Evolutionary conservation across 768 basidiomycete genomes (phyloP).

Genomic region (Paxillus involutus): DNA sequence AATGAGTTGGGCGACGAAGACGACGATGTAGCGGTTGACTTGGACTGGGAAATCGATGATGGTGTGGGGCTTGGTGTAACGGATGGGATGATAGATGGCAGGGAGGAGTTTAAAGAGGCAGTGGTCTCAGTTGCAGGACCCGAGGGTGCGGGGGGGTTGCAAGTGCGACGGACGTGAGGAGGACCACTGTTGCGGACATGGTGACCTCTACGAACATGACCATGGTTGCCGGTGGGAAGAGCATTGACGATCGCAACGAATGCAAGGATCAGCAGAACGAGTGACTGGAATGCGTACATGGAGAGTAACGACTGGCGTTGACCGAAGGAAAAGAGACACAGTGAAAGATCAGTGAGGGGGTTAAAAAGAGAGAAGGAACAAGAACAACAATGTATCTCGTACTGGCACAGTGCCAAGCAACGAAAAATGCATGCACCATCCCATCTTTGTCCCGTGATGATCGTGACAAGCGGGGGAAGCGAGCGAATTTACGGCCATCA

Average conservation of each 20-base stretch:
- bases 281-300: constrained; percentile 28
- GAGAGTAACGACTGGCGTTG: constrained; percentile 3
- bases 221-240: background rate
- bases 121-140: background rate
- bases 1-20: constrained; percentile 15
- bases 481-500: too few species aligned
- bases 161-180: background rate
- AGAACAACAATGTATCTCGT: background rate
- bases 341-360: constrained; percentile 8
- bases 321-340: background rate
- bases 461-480: background rate
- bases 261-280: constrained; percentile 24
- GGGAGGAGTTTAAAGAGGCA: background rate
- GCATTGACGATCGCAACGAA: constrained; percentile 24
- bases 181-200: background rate
- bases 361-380: constrained; percentile 9
- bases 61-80: background rate
- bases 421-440: background rate
- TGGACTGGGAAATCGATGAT: background rate
- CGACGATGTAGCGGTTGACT: constrained; percentile 10
- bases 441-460: background rate
- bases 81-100: background rate
- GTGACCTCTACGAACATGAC: constrained; percentile 2
- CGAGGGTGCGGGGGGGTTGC: background rate
- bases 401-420: background rate